These are phyloP conservation scores for Schizophyllum amplum DNA, from an alignment of 1,284 basidiomycete genomes.

Conservation along the genomic window DNA sequence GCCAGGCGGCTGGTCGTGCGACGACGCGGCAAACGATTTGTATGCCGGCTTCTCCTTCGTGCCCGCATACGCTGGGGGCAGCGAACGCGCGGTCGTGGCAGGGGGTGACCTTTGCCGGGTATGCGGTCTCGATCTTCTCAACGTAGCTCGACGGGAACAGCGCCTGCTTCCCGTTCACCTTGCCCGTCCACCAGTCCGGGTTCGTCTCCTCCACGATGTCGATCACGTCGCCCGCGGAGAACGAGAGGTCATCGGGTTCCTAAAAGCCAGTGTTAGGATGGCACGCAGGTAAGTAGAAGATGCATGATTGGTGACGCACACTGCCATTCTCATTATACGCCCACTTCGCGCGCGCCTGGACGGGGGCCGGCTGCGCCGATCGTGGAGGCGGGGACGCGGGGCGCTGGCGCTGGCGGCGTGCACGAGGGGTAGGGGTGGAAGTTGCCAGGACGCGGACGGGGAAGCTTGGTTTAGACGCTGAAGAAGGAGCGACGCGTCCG, in stretches of 20 bases:
- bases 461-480: slow-evolving; percentile 10
- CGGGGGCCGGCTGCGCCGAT: slow-evolving; percentile 25
- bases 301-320: slow-evolving; percentile 23
- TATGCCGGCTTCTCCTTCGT: slow-evolving; percentile 21
- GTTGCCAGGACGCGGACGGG: slow-evolving; percentile 8
- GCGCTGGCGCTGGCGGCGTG: slow-evolving; percentile 14
- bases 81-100: slow-evolving; percentile 14
- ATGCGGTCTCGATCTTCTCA: slow-evolving; percentile 33
- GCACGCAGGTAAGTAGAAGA: slow-evolving; percentile 3
- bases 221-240: slow-evolving; percentile 48
- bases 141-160: slow-evolving; percentile 61
- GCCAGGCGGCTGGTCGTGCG: slow-evolving; percentile 20
- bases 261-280: slow-evolving; percentile 17
- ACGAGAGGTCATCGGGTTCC: slow-evolving; percentile 55
- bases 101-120: slow-evolving; percentile 13
- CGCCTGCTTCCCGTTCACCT: slow-evolving; percentile 45
- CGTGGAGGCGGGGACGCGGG: slow-evolving; percentile 17
- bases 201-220: slow-evolving; percentile 56
- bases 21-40: slow-evolving; percentile 30
- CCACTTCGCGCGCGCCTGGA: slow-evolving; percentile 53
- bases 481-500: slow-evolving; percentile 45
- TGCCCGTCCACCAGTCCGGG: slow-evolving; percentile 60
- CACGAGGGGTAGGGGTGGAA: slow-evolving; percentile 12
- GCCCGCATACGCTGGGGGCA: slow-evolving; percentile 15
- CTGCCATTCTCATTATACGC: slow-evolving; percentile 52